These are phyloP conservation scores for Brassica rapa DNA, from an alignment of 345 rosid species.

Conservation along the genomic window DNA sequence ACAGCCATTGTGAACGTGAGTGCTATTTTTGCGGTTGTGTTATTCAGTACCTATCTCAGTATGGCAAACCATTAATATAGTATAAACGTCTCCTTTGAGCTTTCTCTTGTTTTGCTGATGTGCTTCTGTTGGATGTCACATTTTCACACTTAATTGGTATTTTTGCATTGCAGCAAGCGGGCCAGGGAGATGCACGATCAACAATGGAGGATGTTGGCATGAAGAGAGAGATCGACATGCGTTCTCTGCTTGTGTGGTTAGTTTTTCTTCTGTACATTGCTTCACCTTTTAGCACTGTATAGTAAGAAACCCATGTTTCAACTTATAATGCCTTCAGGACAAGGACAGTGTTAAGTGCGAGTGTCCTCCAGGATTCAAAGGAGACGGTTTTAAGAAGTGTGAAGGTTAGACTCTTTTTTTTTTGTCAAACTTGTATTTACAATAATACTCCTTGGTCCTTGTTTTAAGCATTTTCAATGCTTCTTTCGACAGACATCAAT, in stretches of 20 bases:
- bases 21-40: neutral
- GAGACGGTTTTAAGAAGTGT: constrained; percentile 83
- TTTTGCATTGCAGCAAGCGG: constrained; percentile 54
- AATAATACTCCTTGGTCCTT: neutral
- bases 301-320: constrained; percentile 24
- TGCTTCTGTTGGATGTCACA: neutral
- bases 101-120: neutral
- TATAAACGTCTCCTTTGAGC: neutral
- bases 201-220: constrained; percentile 81
- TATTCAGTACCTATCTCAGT: neutral
- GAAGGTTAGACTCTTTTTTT: constrained; percentile 52
- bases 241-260: constrained; percentile 74
- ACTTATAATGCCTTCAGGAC: constrained; percentile 53
- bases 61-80: neutral
- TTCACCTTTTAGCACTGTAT: neutral
- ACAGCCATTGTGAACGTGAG: constrained; percentile 89
- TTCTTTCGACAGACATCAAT: constrained; percentile 61
- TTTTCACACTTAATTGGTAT: constrained; percentile 2
- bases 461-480: neutral
- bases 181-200: constrained; percentile 64
- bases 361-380: constrained; percentile 90
- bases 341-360: constrained; percentile 66
- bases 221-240: constrained; percentile 56
- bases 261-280: constrained; percentile 26
- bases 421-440: neutral